phyloP scores from a whole-genome alignment of 768 basidiomycete genomes.

The Podaxis sp. region DNA sequence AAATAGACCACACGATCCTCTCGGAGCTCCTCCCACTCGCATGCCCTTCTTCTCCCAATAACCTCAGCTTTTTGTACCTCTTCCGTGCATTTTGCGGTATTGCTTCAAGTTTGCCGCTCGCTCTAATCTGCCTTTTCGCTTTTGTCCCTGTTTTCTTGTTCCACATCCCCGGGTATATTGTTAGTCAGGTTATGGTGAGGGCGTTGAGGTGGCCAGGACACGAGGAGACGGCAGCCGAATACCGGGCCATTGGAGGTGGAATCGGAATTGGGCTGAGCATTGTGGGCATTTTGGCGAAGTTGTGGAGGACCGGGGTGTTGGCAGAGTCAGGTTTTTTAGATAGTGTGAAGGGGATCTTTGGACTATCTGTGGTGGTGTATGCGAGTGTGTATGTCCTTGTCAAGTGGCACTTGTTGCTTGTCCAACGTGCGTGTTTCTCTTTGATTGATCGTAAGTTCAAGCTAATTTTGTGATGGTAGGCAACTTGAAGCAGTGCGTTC shows the following conservation, averaged over 20 bases:
- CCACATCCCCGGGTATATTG: constrained; percentile 55
- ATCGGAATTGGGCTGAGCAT: constrained; percentile 31
- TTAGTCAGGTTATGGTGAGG: constrained; percentile 38
- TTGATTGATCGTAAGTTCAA: background rate
- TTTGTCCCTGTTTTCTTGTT: constrained; percentile 45
- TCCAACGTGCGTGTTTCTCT: constrained; percentile 18
- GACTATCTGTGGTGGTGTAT: constrained; percentile 21
- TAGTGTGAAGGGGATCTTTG: constrained; percentile 7
- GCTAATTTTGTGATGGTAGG: constrained; percentile 14
- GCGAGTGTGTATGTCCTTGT: constrained; percentile 30
- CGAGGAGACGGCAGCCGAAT: constrained; percentile 68
- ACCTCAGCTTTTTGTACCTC: constrained; percentile 20
- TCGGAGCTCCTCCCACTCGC: constrained; percentile 17
- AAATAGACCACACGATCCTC: constrained; percentile 49
- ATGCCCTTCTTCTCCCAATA: constrained; percentile 5
- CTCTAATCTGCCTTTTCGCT: constrained; percentile 28
- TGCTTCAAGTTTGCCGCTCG: constrained; percentile 35
- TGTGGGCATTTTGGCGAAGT: constrained; percentile 18
- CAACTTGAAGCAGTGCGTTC: constrained; percentile 30
- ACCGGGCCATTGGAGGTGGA: constrained; percentile 59
- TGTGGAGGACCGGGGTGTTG: constrained; percentile 17
- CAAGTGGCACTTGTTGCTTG: constrained; percentile 42
- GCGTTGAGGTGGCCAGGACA: constrained; percentile 44
- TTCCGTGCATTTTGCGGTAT: constrained; percentile 23
- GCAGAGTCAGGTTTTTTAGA: constrained; percentile 3